These are phyloP conservation scores for Debaryomycetaceae sp. DNA, from an alignment of 1,139 yeast species.

Conservation along the genomic window DNA sequence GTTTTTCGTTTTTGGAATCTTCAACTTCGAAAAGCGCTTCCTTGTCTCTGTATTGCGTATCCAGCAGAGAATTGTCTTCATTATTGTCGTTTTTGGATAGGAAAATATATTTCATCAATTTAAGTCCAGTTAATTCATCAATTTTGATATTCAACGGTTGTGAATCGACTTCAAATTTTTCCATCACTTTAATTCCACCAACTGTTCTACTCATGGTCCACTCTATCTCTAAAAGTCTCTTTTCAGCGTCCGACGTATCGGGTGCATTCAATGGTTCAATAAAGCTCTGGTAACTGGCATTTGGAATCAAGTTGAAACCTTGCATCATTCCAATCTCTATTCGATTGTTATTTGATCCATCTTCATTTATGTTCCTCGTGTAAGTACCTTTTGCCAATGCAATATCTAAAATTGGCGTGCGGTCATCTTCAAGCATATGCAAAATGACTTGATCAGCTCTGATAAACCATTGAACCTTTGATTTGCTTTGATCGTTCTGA, in stretches of 20 bases:
- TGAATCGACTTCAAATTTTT: conserved; percentile 48
- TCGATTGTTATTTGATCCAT: conserved; percentile 40
- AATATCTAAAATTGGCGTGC: conserved; percentile 40
- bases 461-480: conserved; percentile 52
- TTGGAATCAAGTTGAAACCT: conserved; percentile 34
- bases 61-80: neutral
- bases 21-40: conserved; percentile 1
- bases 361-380: conserved; percentile 47
- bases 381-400: conserved; percentile 37
- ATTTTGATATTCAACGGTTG: conserved; percentile 55
- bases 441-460: conserved; percentile 49
- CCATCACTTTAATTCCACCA: conserved; percentile 66
- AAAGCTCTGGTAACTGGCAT: conserved; percentile 34
- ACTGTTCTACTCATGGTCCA: conserved; percentile 68
- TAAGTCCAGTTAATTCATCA: conserved; percentile 60
- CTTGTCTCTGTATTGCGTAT: neutral
- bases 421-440: conserved; percentile 43
- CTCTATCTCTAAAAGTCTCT: conserved; percentile 38
- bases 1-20: conserved; percentile 9
- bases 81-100: conserved; percentile 6
- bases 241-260: conserved; percentile 12
- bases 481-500: conserved; percentile 9
- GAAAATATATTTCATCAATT: conserved; percentile 50
- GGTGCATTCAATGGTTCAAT: conserved; percentile 28
- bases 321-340: conserved; percentile 45